These are phyloP conservation scores for Colletotrichum aenigma DNA, from an alignment of 2,329 filamentous ascomycete genomes.

Conservation along the genomic window DNA sequence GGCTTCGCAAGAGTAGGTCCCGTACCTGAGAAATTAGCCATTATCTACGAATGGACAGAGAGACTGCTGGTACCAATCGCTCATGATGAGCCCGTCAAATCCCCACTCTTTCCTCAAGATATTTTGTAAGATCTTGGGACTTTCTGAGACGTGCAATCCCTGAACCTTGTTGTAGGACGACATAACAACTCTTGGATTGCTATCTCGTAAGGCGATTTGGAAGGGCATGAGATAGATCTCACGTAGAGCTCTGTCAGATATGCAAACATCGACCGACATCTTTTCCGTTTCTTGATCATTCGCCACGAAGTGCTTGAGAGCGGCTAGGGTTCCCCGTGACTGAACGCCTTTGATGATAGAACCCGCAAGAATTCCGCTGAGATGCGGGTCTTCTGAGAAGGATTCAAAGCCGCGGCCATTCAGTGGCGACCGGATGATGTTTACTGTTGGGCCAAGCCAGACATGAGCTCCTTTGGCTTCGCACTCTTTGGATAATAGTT, in stretches of 20 bases:
- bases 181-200: conserved; percentile 60
- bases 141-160: conserved; percentile 60
- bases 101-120: conserved; percentile 62
- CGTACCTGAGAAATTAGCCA: conserved; percentile 42
- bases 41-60: fast-evolving
- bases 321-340: conserved; percentile 58
- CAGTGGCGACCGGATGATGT: conserved; percentile 64
- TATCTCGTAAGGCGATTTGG: conserved; percentile 58
- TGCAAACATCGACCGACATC: conserved; percentile 58
- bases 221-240: conserved; percentile 65
- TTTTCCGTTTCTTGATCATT: conserved; percentile 66
- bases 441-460: conserved; percentile 66
- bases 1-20: conserved; percentile 58
- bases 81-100: conserved; percentile 62
- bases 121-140: conserved; percentile 50
- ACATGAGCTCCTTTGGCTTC: conserved; percentile 61
- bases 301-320: conserved; percentile 65
- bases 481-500: conserved; percentile 55
- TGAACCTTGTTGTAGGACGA: conserved; percentile 65
- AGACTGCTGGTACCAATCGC: conserved; percentile 44
- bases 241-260: conserved; percentile 60
- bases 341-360: conserved; percentile 60
- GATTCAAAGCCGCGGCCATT: conserved; percentile 66
- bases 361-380: conserved; percentile 58
- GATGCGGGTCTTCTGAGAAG: conserved; percentile 61